Base-by-base conservation (phyloP, 2,329 filamentous ascomycete species). In the Phialocephala sp. region DNA sequence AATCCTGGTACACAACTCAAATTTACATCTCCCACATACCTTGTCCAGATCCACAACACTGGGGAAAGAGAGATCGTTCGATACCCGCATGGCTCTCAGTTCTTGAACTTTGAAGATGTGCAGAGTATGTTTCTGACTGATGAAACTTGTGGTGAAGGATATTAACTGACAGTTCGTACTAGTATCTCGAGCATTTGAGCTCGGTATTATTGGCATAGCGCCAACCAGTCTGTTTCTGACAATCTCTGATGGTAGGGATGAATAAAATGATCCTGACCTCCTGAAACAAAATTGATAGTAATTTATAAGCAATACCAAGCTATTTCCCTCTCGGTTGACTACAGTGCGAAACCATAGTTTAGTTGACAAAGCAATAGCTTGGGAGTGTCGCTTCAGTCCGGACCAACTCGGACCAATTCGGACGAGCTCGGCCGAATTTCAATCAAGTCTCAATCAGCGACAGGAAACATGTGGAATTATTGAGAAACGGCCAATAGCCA, bases 381-480 rank as follows among this genome's bases (percentile, higher is more conserved):
- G 27, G 6, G 3, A 32, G 27, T 32, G 27, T 32, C 27, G 27
- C 27, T 32, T 32, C 27, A 32, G 27, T 32, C 6, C 27, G 27
- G 27, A 32, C 37, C 15, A 12, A 12, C 3, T 41, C 37, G 37
- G 12, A 41, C 37, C 37, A 41, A 12, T 41, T 43, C 41, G 41
- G 41, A 50, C 45, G n/a, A 50, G 45, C 11, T 50, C 45, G 45
- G n/a, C 22, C 20, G 45, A 20, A 24, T 50, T 50, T n/a, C n/a
- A 50, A 50, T 8, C 45, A 50, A 50, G 20, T n/a, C 11, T 50
- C 18, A 11, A n/a, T 11, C 22, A 3, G 12, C 8, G 6, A 11
- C 6, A n/a, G 4, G 4, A 20, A 45, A 45, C n/a, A 45, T 4
- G 15, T 43, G 41, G 41, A 43, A 43, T n/a, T 18, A 43, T 43